Conservation (phyloP, 495 filamentous ascomycete species). For the Astrothelium subdiscretum region DNA sequence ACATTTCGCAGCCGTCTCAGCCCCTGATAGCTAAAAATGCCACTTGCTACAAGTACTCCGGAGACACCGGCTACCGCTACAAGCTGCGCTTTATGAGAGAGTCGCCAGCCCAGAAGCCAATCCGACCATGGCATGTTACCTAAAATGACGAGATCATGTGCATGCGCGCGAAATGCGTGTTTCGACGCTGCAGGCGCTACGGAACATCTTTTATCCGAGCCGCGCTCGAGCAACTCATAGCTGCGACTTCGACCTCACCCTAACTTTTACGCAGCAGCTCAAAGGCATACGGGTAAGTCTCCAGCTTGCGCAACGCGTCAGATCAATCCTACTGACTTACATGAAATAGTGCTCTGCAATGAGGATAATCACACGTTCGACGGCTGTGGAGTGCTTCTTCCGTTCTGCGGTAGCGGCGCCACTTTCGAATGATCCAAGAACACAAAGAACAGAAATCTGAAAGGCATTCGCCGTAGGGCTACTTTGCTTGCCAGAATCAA, state of each 20-base stretch:
- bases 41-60: slow-evolving; percentile 15
- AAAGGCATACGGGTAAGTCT: not conserved
- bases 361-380: not conserved
- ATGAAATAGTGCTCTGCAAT: not conserved
- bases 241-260: not conserved
- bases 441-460: slow-evolving; percentile 1
- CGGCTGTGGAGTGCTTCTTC: not conserved
- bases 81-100: slow-evolving; percentile 13
- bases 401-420: not conserved
- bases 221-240: not conserved
- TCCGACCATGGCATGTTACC: slow-evolving; percentile 1
- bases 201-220: not conserved
- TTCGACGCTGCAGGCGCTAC: not conserved
- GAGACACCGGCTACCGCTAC: slow-evolving; percentile 12
- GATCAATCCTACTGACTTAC: too few relatives aligned
- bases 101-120: slow-evolving; percentile 7
- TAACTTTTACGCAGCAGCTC: not conserved
- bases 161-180: not conserved
- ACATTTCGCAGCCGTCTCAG: slow-evolving; percentile 20
- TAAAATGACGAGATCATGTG: not conserved
- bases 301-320: not conserved
- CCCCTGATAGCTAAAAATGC: slow-evolving; percentile 23
- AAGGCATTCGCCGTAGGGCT: not conserved
- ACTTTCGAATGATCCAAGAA: not conserved
- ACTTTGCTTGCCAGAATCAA: not conserved